These are phyloP conservation scores for Thelonectria blattea DNA, from an alignment of 2,329 filamentous ascomycete species.

Conservation along the genomic window DNA sequence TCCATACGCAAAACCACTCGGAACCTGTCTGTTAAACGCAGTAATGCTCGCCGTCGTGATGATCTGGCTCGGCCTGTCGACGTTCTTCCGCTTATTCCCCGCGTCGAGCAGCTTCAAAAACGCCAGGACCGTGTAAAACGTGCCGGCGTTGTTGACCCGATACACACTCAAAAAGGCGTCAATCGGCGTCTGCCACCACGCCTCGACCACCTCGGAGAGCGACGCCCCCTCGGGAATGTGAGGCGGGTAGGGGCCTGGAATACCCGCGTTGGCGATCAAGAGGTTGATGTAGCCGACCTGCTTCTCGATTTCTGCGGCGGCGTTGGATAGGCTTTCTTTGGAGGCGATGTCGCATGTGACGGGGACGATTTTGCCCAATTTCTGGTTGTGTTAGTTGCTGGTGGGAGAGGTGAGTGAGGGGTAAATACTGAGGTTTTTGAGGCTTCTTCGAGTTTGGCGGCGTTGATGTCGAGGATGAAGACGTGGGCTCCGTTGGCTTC, in stretches of 20 bases:
- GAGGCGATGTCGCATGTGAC: neutral
- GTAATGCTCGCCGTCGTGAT: neutral
- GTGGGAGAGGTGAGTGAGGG: neutral
- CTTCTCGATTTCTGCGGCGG: neutral
- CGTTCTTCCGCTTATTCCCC: neutral
- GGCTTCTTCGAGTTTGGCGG: neutral
- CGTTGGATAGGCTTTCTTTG: neutral
- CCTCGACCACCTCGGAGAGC: neutral
- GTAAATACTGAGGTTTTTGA: neutral
- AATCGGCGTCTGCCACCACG: neutral
- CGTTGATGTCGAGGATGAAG: neutral
- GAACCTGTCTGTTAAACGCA: conserved; percentile 3
- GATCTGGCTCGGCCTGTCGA: neutral
- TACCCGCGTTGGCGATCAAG: neutral
- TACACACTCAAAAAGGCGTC: neutral
- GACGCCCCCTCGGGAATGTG: neutral
- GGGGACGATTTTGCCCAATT: neutral
- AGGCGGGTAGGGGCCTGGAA: neutral
- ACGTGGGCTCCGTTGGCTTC: neutral
- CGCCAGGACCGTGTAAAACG: neutral
- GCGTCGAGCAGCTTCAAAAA: neutral
- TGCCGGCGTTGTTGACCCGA: neutral
- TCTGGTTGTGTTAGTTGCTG: neutral
- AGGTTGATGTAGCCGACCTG: neutral
- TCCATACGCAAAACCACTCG: neutral